phyloP scores from a whole-genome alignment of 1,139 yeast genomes.

The Lodderomyces elongisporus region DNA sequence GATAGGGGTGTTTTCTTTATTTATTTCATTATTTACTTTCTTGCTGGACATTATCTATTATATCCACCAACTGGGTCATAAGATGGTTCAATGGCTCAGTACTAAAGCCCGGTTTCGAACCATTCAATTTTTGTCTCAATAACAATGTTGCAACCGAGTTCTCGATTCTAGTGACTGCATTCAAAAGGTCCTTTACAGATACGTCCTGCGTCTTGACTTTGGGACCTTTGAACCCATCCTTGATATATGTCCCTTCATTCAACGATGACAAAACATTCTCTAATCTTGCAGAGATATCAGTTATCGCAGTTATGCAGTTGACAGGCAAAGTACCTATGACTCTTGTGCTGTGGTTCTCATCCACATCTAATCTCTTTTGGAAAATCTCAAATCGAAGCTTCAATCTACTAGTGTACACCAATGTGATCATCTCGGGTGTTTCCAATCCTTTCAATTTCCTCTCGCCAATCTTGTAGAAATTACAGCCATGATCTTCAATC shows the following conservation, averaged over 20 bases:
- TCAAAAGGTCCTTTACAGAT: constrained; percentile 30
- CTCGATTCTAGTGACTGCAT: constrained; percentile 60
- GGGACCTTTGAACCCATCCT: constrained; percentile 20
- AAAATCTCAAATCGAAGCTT: constrained; percentile 51
- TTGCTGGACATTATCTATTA: background rate
- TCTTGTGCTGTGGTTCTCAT: constrained; percentile 18
- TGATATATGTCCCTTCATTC: constrained; percentile 24
- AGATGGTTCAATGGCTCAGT: constrained; percentile 21
- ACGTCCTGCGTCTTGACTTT: constrained; percentile 2
- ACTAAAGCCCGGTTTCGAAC: constrained; percentile 22
- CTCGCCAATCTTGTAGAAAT: constrained; percentile 73
- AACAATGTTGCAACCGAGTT: constrained; percentile 40
- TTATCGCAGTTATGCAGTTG: constrained; percentile 42
- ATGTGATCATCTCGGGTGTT: constrained; percentile 82
- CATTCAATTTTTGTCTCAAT: constrained; percentile 28
- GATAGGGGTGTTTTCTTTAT: background rate
- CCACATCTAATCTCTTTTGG: constrained; percentile 24
- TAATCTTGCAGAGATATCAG: constrained; percentile 45
- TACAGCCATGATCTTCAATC: constrained; percentile 66
- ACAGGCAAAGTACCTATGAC: constrained; percentile 39
- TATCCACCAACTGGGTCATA: constrained; percentile 17
- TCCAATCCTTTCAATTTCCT: constrained; percentile 90
- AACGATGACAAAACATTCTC: constrained; percentile 44
- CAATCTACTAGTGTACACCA: constrained; percentile 67
- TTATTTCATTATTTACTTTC: background rate